These are phyloP conservation scores for Proliferodiscus dingleyae DNA, from an alignment of 2,329 filamentous ascomycete species.

Conservation along the genomic window DNA sequence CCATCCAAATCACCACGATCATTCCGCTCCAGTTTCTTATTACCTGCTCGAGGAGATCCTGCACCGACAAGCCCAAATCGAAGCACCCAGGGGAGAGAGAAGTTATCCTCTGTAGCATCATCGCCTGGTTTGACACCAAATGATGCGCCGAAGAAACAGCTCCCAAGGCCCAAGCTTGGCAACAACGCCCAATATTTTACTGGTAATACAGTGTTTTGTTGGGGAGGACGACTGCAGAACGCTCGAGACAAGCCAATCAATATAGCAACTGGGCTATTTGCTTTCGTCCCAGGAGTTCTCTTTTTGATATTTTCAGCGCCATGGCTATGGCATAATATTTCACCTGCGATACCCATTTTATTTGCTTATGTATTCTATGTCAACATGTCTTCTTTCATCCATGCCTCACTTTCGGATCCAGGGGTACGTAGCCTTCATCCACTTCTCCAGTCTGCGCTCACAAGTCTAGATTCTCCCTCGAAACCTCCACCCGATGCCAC, in stretches of 20 bases:
- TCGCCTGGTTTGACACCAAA: conserved; percentile 59
- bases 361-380: conserved; percentile 92
- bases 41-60: conserved; percentile 52
- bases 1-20: conserved; percentile 69
- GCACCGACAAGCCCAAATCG: conserved; percentile 46
- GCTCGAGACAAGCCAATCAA: conserved; percentile 84
- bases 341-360: conserved; percentile 80
- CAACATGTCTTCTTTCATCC: conserved; percentile 87
- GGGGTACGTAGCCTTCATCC: conserved; percentile 60
- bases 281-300: conserved; percentile 72
- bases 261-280: conserved; percentile 73
- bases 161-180: conserved; percentile 41
- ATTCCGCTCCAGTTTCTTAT: conserved; percentile 69
- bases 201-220: conserved; percentile 87
- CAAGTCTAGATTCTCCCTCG: conserved; percentile 78
- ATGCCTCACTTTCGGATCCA: conserved; percentile 87
- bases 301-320: conserved; percentile 80
- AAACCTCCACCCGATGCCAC: conserved; percentile 86
- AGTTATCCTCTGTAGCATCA: conserved; percentile 75
- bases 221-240: conserved; percentile 83
- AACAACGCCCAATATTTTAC: conserved; percentile 90
- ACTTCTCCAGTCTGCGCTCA: conserved; percentile 13
- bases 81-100: conserved; percentile 66
- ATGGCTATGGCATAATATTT: conserved; percentile 81
- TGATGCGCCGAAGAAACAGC: conserved; percentile 35